These are phyloP conservation scores for Globisporangium spiculum DNA, from an alignment of 352 stramenopile species.

Conservation along the genomic window DNA sequence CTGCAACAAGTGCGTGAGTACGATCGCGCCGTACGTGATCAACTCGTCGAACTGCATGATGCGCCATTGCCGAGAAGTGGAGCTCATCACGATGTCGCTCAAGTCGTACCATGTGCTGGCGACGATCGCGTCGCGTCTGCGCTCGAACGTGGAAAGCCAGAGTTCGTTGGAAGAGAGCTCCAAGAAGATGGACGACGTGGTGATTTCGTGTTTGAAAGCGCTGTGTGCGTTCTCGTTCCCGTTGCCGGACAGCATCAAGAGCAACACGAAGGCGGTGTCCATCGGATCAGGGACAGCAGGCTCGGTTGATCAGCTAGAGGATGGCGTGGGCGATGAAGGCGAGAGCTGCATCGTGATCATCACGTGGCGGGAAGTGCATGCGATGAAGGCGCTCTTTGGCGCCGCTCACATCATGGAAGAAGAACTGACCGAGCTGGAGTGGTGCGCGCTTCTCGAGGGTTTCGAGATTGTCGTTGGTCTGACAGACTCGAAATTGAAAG, in stretches of 20 bases:
- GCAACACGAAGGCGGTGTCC: slow-evolving; percentile 32
- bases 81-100: slow-evolving; percentile 78
- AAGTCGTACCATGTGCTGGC: slow-evolving; percentile 85
- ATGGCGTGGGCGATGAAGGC: slow-evolving; percentile 45
- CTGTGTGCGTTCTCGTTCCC: slow-evolving; percentile 82
- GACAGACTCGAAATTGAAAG: slow-evolving; percentile 68
- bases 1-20: slow-evolving; percentile 54
- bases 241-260: slow-evolving; percentile 58
- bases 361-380: slow-evolving; percentile 82
- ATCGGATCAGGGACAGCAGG: slow-evolving; percentile 21
- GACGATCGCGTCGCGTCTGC: slow-evolving; percentile 66
- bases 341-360: slow-evolving; percentile 64
- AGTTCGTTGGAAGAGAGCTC: slow-evolving; percentile 32
- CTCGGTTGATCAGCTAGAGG: slow-evolving; percentile 32
- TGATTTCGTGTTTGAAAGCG: slow-evolving; percentile 64
- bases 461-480: slow-evolving; percentile 83
- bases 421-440: slow-evolving; percentile 72
- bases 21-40: slow-evolving; percentile 65
- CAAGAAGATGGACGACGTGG: slow-evolving; percentile 73
- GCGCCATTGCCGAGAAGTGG: slow-evolving; percentile 75
- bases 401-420: slow-evolving; percentile 86
- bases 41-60: slow-evolving; percentile 77
- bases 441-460: slow-evolving; percentile 68
- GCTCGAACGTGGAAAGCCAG: slow-evolving; percentile 45
- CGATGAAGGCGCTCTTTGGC: slow-evolving; percentile 86